Percentiles rank a stretch among this genome's conserved stretches.
Conservation (phyloP, 441 rosid genomes). For the Pelargonium cotyledonis region DNA sequence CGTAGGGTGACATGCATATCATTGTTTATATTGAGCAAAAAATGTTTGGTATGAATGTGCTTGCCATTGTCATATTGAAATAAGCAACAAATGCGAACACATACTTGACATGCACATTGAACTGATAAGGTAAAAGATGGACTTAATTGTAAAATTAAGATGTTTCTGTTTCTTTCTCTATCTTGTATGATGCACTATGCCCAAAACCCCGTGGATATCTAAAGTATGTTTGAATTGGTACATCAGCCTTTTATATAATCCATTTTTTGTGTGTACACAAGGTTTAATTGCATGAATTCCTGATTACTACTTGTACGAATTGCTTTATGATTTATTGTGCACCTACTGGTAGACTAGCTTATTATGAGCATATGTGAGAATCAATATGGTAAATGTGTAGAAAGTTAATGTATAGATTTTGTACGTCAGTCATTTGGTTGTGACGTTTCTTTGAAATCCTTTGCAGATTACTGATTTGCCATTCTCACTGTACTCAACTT, state of each 20-base stretch:
- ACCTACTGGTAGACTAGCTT: neutral
- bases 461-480: conserved; percentile 94
- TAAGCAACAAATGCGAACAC: neutral
- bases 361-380: conserved; percentile 2
- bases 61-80: neutral
- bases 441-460: conserved; percentile 20
- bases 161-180: conserved; percentile 1
- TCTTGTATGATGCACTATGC: neutral
- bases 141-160: neutral
- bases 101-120: neutral
- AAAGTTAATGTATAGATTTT: neutral
- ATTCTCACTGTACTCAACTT: conserved; percentile 88
- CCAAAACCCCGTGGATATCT: neutral
- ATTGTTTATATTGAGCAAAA: neutral
- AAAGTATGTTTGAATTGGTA: neutral
- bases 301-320: neutral
- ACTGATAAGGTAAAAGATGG: neutral
- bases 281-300: neutral
- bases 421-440: neutral
- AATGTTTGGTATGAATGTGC: neutral
- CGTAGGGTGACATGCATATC: neutral
- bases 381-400: neutral
- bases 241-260: neutral
- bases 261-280: neutral
- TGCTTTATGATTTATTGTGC: neutral